Percentiles rank a stretch among this genome's conserved stretches.
phyloP scores from a whole-genome alignment of 441 rosid species.

The Euphorbia corollata region DNA sequence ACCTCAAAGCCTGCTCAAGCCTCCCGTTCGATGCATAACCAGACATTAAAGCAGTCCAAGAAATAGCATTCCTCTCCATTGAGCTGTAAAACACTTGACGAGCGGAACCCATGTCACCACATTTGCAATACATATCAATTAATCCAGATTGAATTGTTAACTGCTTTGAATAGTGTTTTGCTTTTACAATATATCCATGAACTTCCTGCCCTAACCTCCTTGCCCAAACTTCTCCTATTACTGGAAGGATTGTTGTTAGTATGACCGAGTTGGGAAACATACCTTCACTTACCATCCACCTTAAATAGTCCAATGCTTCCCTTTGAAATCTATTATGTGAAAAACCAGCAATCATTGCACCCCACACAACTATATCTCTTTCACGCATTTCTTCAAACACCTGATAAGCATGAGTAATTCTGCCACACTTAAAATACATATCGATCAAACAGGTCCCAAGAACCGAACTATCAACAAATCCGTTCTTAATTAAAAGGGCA shows the following conservation, averaged over 20 bases:
- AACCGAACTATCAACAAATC: slow-evolving; percentile 42
- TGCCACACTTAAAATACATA: slow-evolving; percentile 74
- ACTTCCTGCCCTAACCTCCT: slow-evolving; percentile 58
- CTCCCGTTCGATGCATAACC: slow-evolving; percentile 70
- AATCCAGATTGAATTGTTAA: slow-evolving; percentile 56
- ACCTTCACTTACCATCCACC: slow-evolving; percentile 64
- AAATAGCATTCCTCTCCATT: slow-evolving; percentile 52
- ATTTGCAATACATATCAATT: slow-evolving; percentile 79
- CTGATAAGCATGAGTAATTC: slow-evolving; percentile 42
- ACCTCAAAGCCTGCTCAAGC: slow-evolving; percentile 72
- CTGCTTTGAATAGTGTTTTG: slow-evolving; percentile 37
- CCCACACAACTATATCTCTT: slow-evolving; percentile 67
- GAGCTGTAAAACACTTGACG: slow-evolving; percentile 63
- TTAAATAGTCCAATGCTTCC: slow-evolving; percentile 51
- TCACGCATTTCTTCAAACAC: slow-evolving; percentile 57
- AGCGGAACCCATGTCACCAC: slow-evolving; percentile 60
- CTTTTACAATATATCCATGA: slow-evolving; percentile 59
- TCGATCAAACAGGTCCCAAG: slow-evolving; percentile 59
- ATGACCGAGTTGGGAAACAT: slow-evolving; percentile 57
- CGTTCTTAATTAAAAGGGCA: slow-evolving; percentile 65
- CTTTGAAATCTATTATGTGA: slow-evolving; percentile 54
- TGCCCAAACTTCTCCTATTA: slow-evolving; percentile 52
- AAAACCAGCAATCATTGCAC: slow-evolving; percentile 75
- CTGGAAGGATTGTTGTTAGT: slow-evolving; percentile 54
- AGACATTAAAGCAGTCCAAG: slow-evolving; percentile 88